Conservation (phyloP, 2,329 filamentous ascomycete genomes). For the Penicillium sp. region DNA sequence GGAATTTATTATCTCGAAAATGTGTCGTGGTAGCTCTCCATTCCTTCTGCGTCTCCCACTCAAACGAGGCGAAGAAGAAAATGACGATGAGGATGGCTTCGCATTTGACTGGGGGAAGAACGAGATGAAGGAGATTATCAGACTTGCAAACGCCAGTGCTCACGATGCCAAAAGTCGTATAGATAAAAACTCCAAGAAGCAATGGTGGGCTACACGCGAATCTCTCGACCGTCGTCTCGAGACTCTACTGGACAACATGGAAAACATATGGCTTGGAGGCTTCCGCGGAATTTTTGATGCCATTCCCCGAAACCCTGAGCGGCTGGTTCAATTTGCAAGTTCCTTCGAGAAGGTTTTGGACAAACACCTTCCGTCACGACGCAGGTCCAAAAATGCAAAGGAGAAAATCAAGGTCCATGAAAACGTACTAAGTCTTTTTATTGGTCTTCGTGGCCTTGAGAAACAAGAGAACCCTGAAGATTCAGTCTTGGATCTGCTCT, state of each 20-base stretch:
- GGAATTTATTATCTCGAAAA: conserved; percentile 85
- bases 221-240: conserved; percentile 72
- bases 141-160: conserved; percentile 75
- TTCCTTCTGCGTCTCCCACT: conserved; percentile 86
- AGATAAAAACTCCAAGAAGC: conserved; percentile 68
- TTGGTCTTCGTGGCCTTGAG: conserved; percentile 73
- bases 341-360: conserved; percentile 76
- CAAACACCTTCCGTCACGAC: conserved; percentile 79
- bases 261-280: conserved; percentile 90
- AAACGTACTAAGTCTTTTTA: conserved; percentile 78
- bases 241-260: conserved; percentile 77
- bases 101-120: conserved; percentile 74
- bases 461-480: conserved; percentile 77
- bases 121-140: conserved; percentile 79
- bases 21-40: conserved; percentile 69
- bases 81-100: conserved; percentile 79
- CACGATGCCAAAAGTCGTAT: conserved; percentile 69
- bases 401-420: conserved; percentile 55
- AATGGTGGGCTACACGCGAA: conserved; percentile 88
- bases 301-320: conserved; percentile 57
- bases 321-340: conserved; percentile 71
- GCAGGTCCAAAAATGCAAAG: conserved; percentile 51
- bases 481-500: conserved; percentile 83
- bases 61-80: conserved; percentile 67
- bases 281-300: conserved; percentile 93